Percentiles rank a stretch among this genome's conserved stretches.
Conservation (phyloP, 2,329 filamentous ascomycete genomes). For the Epicoccum nigrum region DNA sequence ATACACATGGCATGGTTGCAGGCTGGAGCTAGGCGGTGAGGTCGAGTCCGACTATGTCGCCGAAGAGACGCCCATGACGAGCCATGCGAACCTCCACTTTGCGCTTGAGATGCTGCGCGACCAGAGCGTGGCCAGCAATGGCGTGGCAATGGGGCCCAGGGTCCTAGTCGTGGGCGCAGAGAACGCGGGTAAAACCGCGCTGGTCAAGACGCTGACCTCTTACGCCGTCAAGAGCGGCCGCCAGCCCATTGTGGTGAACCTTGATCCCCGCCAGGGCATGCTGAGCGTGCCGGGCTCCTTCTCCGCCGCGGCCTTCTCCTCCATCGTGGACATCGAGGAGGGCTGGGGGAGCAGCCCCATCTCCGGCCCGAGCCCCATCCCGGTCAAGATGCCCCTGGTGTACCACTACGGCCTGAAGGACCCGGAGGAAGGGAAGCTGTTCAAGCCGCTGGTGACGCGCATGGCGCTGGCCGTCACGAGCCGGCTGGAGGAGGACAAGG, state of each 20-base stretch:
- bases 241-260: slow-evolving; percentile 82
- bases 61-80: slow-evolving; percentile 80
- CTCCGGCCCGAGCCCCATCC: slow-evolving; percentile 84
- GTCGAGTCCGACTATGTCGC: slow-evolving; percentile 72
- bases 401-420: slow-evolving; percentile 82
- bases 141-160: slow-evolving; percentile 68
- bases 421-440: slow-evolving; percentile 73
- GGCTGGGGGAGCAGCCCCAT: slow-evolving; percentile 91
- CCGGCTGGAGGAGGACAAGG: slow-evolving; percentile 75
- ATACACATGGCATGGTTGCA: slow-evolving; percentile 90
- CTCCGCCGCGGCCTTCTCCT: slow-evolving; percentile 84
- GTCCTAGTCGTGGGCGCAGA: slow-evolving; percentile 82
- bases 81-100: slow-evolving; percentile 86
- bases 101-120: slow-evolving; percentile 77
- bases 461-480: slow-evolving; percentile 80
- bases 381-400: slow-evolving; percentile 89
- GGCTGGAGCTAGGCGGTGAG: slow-evolving; percentile 76
- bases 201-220: slow-evolving; percentile 76
- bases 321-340: slow-evolving; percentile 84
- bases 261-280: slow-evolving; percentile 75
- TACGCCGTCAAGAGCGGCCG: slow-evolving; percentile 77
- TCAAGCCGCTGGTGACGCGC: slow-evolving; percentile 74
- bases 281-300: slow-evolving; percentile 71
- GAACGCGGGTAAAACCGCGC: slow-evolving; percentile 80
- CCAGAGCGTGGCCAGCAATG: slow-evolving; percentile 55